Evolutionary conservation across 2,329 filamentous ascomycete genomes (phyloP).

Genomic region (Neopestalotiopsis sp.): DNA sequence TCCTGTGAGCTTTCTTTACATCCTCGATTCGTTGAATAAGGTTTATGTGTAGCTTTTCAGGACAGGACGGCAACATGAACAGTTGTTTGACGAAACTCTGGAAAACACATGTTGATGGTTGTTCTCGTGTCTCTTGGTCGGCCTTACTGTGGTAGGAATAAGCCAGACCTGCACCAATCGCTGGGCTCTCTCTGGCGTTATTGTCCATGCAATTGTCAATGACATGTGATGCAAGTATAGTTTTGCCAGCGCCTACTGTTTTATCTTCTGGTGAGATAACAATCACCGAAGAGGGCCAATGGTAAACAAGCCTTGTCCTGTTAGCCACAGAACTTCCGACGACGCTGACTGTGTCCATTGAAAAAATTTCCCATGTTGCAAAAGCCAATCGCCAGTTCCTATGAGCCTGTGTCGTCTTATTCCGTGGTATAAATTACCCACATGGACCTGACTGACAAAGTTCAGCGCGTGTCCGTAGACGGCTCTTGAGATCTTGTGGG

Average conservation of each 20-base stretch:
- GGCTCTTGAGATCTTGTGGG: too few species aligned
- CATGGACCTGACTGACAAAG: too few species aligned
- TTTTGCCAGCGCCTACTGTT: background rate
- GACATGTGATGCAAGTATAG: background rate
- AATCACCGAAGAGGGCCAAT: too few species aligned
- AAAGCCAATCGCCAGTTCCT: background rate
- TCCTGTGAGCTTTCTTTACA: background rate
- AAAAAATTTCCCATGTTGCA: background rate
- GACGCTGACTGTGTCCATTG: background rate
- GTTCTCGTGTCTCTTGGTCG: background rate
- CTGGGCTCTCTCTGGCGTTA: background rate
- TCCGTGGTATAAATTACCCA: too few species aligned
- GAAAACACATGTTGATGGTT: background rate
- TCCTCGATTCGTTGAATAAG: background rate
- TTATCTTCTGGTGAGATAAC: background rate
- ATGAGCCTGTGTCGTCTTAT: background rate
- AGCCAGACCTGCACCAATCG: background rate
- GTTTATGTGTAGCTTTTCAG: background rate
- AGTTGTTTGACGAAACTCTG: background rate
- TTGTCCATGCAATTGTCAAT: background rate
- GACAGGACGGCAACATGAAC: background rate
- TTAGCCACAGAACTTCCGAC: background rate
- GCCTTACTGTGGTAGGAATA: background rate
- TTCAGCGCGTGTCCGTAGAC: too few species aligned
- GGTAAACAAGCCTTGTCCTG: background rate